Evolutionary conservation across 106 monocot genomes (phyloP).

Genomic region (Phalaenopsis equestris): DNA sequence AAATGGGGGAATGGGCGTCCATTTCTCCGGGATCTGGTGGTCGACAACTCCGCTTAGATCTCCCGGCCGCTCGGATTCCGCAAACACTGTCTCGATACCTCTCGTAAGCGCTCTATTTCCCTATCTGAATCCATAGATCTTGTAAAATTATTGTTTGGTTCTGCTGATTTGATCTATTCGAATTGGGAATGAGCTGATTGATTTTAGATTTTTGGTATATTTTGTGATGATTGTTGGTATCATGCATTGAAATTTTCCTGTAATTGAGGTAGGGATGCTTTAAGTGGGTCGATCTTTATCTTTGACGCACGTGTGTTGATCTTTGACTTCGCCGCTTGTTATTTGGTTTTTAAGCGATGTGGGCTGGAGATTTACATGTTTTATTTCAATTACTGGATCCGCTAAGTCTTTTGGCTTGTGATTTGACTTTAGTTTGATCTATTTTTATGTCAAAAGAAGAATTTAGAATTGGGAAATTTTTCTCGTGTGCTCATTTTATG

Average conservation of each 20-base stretch:
- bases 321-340: not conserved
- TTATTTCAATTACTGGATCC: not conserved
- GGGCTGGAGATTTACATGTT: not conserved
- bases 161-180: not conserved
- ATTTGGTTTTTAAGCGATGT: not conserved
- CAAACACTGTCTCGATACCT: not conserved
- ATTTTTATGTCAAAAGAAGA: not conserved
- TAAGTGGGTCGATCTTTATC: not conserved
- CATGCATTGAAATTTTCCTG: not conserved
- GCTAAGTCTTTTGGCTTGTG: not conserved
- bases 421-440: not conserved
- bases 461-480: not conserved
- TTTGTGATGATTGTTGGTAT: not conserved
- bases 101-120: not conserved
- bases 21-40: constrained; percentile 1
- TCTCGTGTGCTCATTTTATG: not conserved
- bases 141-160: not conserved
- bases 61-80: not conserved
- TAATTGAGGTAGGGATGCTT: not conserved
- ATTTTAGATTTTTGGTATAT: not conserved
- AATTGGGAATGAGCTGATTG: not conserved
- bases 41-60: not conserved
- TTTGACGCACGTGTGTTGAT: not conserved
- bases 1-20: not conserved
- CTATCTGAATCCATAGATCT: not conserved